These are phyloP conservation scores for Bretschneidera sinensis DNA, from an alignment of 345 rosid genomes.

Conservation along the genomic window DNA sequence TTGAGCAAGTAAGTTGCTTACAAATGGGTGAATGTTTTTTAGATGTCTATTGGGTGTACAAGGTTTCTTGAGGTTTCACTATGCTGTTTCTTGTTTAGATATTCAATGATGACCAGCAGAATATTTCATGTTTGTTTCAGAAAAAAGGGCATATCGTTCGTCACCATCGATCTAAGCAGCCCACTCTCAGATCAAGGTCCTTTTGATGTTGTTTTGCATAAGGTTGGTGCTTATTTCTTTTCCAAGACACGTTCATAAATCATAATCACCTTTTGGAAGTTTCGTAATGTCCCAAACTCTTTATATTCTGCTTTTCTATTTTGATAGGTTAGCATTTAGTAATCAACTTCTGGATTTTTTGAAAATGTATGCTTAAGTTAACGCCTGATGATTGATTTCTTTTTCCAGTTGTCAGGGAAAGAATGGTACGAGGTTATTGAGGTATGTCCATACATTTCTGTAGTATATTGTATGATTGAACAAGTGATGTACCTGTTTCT, in stretches of 20 bases:
- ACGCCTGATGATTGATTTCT: slow-evolving; percentile 30
- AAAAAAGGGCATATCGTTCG: slow-evolving; percentile 68
- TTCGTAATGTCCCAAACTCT: not conserved
- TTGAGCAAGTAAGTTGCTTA: too few species aligned
- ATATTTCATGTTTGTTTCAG: slow-evolving; percentile 41
- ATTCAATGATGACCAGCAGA: slow-evolving; percentile 5
- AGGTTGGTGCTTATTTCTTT: slow-evolving; percentile 46
- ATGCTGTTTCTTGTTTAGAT: slow-evolving; percentile 11
- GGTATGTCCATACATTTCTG: slow-evolving; percentile 41
- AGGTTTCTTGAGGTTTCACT: not conserved
- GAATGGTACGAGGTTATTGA: slow-evolving; percentile 72
- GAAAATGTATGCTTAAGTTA: slow-evolving; percentile 1
- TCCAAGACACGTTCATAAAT: not conserved
- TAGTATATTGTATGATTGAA: not conserved
- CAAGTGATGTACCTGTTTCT: slow-evolving; percentile 1
- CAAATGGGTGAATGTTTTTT: too few species aligned
- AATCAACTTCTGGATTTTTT: slow-evolving; percentile 3
- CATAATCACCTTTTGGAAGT: not conserved
- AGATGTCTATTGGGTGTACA: not conserved
- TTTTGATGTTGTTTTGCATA: slow-evolving; percentile 84
- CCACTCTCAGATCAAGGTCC: slow-evolving; percentile 91
- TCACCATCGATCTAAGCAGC: slow-evolving; percentile 60
- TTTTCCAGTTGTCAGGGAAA: slow-evolving; percentile 58
- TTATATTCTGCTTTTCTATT: not conserved
- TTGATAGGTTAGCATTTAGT: slow-evolving; percentile 6